phyloP scores from a whole-genome alignment of 192 early-diverging fungal genomes.

The Podila verticillata region DNA sequence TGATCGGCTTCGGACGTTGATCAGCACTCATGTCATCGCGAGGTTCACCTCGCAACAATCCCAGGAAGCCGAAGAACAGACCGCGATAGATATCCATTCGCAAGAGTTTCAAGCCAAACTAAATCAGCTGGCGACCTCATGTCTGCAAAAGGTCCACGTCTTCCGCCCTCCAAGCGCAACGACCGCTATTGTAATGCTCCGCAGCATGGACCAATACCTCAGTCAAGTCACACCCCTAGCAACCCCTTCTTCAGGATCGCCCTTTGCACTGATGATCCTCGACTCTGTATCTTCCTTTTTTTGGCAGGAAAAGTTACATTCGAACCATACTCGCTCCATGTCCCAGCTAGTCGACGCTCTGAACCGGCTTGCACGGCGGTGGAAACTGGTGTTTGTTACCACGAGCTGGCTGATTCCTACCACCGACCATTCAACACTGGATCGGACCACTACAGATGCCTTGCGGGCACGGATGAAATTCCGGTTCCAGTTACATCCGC shows the following conservation, averaged over 20 bases:
- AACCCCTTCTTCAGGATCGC: not conserved
- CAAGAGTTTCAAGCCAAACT: slow-evolving; percentile 17
- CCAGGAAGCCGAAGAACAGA: not conserved
- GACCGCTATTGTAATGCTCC: slow-evolving; percentile 23
- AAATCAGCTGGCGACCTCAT: slow-evolving; percentile 15
- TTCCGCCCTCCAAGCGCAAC: slow-evolving; percentile 37
- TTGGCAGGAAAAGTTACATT: slow-evolving; percentile 28
- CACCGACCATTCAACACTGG: not conserved
- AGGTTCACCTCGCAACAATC: not conserved
- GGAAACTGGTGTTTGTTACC: slow-evolving; percentile 25
- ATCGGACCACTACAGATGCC: slow-evolving; percentile 28
- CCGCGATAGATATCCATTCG: slow-evolving; percentile 2
- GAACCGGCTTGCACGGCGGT: slow-evolving; percentile 11
- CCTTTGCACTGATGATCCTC: slow-evolving; percentile 21
- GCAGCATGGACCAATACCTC: slow-evolving; percentile 29
- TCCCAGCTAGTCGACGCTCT: slow-evolving; percentile 14
- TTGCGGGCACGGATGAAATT: slow-evolving; percentile 23
- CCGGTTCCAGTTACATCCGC: slow-evolving; percentile 35
- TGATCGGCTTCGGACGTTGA: slow-evolving; percentile 3
- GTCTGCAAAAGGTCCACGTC: slow-evolving; percentile 31
- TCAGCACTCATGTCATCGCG: slow-evolving; percentile 10
- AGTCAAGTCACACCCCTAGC: not conserved
- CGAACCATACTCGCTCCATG: slow-evolving; percentile 16
- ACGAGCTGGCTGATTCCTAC: slow-evolving; percentile 30
- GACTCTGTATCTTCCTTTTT: slow-evolving; percentile 43